Evolutionary conservation across 2,329 filamentous ascomycete genomes (phyloP).

Genomic region (Aspergillus luchuensis): DNA sequence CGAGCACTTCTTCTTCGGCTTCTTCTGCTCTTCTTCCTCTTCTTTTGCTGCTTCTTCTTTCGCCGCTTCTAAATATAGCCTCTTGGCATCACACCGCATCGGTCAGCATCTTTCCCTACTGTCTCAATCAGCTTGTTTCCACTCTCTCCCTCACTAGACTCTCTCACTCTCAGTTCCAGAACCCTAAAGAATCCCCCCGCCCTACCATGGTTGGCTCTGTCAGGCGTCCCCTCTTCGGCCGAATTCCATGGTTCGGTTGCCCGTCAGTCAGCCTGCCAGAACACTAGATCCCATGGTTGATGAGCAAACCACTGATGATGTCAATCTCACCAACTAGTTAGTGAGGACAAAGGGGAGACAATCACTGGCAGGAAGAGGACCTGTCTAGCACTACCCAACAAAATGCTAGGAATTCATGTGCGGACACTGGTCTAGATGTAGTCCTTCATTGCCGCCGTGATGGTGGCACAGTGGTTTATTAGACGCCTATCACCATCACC

Average conservation of each 20-base stretch:
- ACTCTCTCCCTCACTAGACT: neutral
- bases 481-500: neutral
- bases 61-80: conserved; percentile 7
- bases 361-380: neutral
- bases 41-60: too few relatives aligned
- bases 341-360: neutral
- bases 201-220: too few relatives aligned
- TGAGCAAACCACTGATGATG: too few relatives aligned
- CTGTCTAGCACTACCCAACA: neutral
- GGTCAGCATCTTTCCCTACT: neutral
- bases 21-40: too few relatives aligned
- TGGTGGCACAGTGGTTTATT: neutral
- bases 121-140: neutral
- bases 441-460: neutral
- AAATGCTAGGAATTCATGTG: neutral
- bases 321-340: too few relatives aligned
- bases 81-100: conserved; percentile 11
- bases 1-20: too few relatives aligned
- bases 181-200: neutral
- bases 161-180: neutral
- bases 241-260: neutral
- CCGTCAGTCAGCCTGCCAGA: neutral
- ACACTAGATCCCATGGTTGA: too few relatives aligned
- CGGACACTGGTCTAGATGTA: neutral
- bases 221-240: too few relatives aligned